A percentile compares a stretch with the other conserved stretches of the same genome.
Evolutionary conservation across 1,284 basidiomycete species (phyloP).

Genomic region (Apiotrichum porosum): DNA sequence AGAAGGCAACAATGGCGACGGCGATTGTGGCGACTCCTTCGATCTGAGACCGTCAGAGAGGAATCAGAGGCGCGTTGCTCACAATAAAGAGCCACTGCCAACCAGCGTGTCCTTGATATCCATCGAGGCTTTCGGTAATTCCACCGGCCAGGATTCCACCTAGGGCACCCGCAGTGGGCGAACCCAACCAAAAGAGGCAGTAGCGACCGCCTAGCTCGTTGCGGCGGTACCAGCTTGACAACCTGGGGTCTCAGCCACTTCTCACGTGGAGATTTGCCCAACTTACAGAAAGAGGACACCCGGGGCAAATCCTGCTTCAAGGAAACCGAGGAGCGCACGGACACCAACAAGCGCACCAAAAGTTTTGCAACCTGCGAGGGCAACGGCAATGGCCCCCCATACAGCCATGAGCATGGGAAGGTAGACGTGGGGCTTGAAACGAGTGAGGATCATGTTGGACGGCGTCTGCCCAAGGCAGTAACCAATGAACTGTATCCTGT

Average conservation of each 20-base stretch:
- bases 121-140: conserved; percentile 37
- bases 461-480: too few species aligned
- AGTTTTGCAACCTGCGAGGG: conserved; percentile 15
- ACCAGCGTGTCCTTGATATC: conserved; percentile 25
- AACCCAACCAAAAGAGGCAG: conserved; percentile 39
- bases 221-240: conserved; percentile 1
- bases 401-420: conserved; percentile 27
- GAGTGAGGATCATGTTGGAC: conserved; percentile 23
- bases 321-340: conserved; percentile 23
- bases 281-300: conserved; percentile 18
- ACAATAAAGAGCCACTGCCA: conserved; percentile 48
- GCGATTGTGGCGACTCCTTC: conserved; percentile 30
- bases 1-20: conserved; percentile 45
- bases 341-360: conserved; percentile 19
- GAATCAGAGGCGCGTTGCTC: too few species aligned
- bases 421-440: conserved; percentile 19
- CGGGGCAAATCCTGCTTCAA: conserved; percentile 27
- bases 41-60: conserved; percentile 43
- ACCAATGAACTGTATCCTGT: not conserved
- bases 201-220: conserved; percentile 33
- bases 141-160: conserved; percentile 42
- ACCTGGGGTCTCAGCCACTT: conserved; percentile 20
- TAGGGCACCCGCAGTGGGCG: conserved; percentile 39
- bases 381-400: conserved; percentile 24
- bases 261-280: too few species aligned